A percentile compares a stretch with the other conserved stretches of the same genome.
phyloP scores from a whole-genome alignment of 179 eudicot species.

The Vitellaria paradoxa region DNA sequence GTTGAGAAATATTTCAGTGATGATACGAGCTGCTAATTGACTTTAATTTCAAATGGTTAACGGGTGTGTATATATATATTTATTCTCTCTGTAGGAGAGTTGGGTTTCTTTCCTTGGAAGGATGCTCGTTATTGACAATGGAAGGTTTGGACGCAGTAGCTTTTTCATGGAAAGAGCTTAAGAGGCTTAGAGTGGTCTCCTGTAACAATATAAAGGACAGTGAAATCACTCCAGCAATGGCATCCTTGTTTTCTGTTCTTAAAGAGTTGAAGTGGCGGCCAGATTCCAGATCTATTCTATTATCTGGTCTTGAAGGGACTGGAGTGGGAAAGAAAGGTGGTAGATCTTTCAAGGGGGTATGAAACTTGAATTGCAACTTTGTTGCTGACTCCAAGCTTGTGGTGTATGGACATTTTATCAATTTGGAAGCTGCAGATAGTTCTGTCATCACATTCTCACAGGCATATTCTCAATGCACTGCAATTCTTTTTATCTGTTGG shows the following conservation, averaged over 20 bases:
- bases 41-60: slow-evolving; percentile 2
- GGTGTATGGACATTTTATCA: slow-evolving; percentile 3
- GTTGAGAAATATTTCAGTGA: not conserved
- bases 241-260: slow-evolving; percentile 65
- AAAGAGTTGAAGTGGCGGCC: slow-evolving; percentile 93
- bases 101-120: slow-evolving; percentile 68
- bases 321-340: slow-evolving; percentile 84
- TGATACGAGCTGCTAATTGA: not conserved
- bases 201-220: slow-evolving; percentile 85
- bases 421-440: slow-evolving; percentile 5
- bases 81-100: slow-evolving; percentile 49
- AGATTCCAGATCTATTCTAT: slow-evolving; percentile 67
- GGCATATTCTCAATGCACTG: not conserved
- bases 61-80: not conserved
- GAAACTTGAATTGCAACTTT: slow-evolving; percentile 12
- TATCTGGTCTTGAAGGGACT: slow-evolving; percentile 74
- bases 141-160: slow-evolving; percentile 75
- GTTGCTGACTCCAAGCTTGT: slow-evolving; percentile 7
- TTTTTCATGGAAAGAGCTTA: slow-evolving; percentile 73
- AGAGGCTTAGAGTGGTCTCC: slow-evolving; percentile 67
- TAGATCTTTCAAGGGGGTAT: slow-evolving; percentile 54
- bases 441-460: slow-evolving; percentile 1
- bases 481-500: slow-evolving; percentile 4
- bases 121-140: slow-evolving; percentile 81
- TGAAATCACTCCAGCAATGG: slow-evolving; percentile 70